Conservation (phyloP, 768 basidiomycete species). For the Mycena epipterygia region DNA sequence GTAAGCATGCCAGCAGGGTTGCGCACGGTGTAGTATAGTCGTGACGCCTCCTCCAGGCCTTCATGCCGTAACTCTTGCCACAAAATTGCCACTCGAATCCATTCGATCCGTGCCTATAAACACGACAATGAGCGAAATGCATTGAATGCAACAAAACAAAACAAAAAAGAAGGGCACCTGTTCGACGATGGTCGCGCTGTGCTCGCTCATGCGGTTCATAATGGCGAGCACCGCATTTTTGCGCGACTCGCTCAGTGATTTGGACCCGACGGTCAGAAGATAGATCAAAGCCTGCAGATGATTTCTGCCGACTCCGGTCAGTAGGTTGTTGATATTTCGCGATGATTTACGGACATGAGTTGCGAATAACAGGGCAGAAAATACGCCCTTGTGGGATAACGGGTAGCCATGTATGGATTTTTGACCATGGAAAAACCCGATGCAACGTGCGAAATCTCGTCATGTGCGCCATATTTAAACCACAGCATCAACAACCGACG, state of each 20-base stretch:
- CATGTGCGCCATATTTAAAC: slow-evolving; percentile 97
- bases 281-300: slow-evolving; percentile 99
- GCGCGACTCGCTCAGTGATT: slow-evolving; percentile 91
- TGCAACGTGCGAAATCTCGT: slow-evolving; percentile 89
- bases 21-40: slow-evolving; percentile 95
- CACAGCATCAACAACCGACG: slow-evolving; percentile 93
- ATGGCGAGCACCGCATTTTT: slow-evolving; percentile 89
- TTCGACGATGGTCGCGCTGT: slow-evolving; percentile 87
- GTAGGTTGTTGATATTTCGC: slow-evolving; percentile 93
- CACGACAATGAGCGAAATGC: slow-evolving; percentile 2
- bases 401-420: slow-evolving; percentile 98
- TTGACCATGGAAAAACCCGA: slow-evolving; percentile 91
- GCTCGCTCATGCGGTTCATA: slow-evolving; percentile 95
- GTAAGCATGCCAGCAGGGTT: slow-evolving; percentile 98
- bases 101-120: slow-evolving; percentile 85
- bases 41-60: slow-evolving; percentile 96
- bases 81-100: slow-evolving; percentile 97
- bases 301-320: slow-evolving; percentile 95
- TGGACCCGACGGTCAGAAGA: slow-evolving; percentile 94
- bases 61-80: slow-evolving; percentile 99
- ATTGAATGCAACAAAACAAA: not conserved
- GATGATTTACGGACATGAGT: slow-evolving; percentile 78
- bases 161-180: slow-evolving; percentile 70
- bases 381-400: slow-evolving; percentile 92
- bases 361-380: not conserved